A percentile compares a stretch with the other conserved stretches of the same genome.
Evolutionary conservation across 345 rosid species (phyloP).

Genomic region (Eucalyptus caleyi): DNA sequence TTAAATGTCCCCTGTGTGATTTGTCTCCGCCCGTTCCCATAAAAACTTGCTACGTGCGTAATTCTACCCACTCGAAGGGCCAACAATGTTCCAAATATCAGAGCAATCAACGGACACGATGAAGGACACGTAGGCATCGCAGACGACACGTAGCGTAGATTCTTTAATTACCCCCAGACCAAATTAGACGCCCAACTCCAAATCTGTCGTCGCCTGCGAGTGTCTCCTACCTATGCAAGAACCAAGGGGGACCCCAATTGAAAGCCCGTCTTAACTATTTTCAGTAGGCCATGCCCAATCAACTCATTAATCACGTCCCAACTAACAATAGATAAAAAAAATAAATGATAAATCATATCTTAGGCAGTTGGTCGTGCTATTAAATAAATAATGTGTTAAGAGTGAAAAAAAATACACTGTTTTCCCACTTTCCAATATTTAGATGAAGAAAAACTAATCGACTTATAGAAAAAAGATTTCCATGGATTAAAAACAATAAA

Average conservation of each 20-base stretch:
- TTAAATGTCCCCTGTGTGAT: not conserved
- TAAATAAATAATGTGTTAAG: not conserved
- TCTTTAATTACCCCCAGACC: not conserved
- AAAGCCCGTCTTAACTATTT: not conserved
- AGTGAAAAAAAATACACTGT: not conserved
- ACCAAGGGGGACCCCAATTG: not conserved
- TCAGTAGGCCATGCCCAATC: not conserved
- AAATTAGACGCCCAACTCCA: not conserved
- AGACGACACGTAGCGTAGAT: not conserved
- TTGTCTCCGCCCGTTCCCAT: not conserved
- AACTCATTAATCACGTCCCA: not conserved
- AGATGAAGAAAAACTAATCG: too few relatives aligned
- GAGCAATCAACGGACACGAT: not conserved
- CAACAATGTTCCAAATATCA: not conserved
- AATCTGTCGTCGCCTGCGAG: not conserved
- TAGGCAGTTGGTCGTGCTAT: not conserved
- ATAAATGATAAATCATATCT: not conserved
- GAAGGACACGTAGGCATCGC: not conserved
- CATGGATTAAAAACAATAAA: too few relatives aligned
- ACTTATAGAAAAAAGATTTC: accelerated
- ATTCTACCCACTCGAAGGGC: not conserved
- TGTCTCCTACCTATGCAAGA: not conserved
- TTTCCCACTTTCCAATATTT: not conserved
- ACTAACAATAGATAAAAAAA: not conserved
- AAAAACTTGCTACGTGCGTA: not conserved